These are phyloP conservation scores for Flammula alnicola DNA, from an alignment of 1,284 basidiomycete species.

Conservation along the genomic window DNA sequence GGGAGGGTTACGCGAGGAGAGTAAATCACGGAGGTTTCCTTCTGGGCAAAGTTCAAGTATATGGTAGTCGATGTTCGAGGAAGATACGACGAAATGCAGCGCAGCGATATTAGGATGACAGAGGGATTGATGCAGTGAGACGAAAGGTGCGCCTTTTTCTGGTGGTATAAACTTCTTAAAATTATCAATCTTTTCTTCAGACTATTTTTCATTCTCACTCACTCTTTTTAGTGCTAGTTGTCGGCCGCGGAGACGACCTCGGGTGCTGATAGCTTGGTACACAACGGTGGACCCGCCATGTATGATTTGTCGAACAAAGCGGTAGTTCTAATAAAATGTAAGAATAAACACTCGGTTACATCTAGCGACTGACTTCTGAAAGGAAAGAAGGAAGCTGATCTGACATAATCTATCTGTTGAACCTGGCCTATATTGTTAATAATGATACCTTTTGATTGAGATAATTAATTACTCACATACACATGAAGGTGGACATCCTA, in stretches of 20 bases:
- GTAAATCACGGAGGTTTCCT: conserved; percentile 41
- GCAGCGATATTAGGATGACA: conserved; percentile 55
- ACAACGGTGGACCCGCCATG: conserved; percentile 23
- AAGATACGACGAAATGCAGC: conserved; percentile 46
- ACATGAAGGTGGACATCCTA: no score
- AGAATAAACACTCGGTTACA: background rate
- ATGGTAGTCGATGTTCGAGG: conserved; percentile 38
- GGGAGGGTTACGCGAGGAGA: conserved; percentile 29
- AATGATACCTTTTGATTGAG: no score
- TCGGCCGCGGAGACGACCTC: conserved; percentile 23
- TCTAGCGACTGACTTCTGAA: background rate
- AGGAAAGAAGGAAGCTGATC: background rate
- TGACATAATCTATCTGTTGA: no score
- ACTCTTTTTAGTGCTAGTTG: conserved; percentile 20
- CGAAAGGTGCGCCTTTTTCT: conserved; percentile 12
- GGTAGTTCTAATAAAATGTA: conserved; percentile 37
- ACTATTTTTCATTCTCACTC: background rate
- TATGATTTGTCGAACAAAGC: conserved; percentile 39
- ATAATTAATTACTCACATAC: no score
- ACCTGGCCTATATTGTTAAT: no score
- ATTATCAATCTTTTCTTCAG: background rate
- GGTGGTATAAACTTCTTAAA: background rate
- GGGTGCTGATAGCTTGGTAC: conserved; percentile 37
- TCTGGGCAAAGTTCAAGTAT: conserved; percentile 50
- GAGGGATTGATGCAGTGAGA: conserved; percentile 44